These are phyloP conservation scores for Polychaeton citri DNA, from an alignment of 2,329 filamentous ascomycete genomes.

Conservation along the genomic window DNA sequence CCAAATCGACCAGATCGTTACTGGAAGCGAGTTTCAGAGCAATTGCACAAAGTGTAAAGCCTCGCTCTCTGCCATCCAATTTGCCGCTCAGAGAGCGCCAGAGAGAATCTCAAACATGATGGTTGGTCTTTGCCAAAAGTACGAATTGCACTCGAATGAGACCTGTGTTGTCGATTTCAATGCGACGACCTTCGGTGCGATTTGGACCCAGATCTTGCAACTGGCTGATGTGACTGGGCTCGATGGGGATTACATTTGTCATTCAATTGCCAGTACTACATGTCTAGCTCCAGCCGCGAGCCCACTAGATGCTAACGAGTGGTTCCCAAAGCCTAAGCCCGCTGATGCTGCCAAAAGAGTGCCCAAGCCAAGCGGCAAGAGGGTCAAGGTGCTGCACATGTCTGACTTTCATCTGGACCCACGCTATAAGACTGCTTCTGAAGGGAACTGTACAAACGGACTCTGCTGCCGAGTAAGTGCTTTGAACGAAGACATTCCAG, in stretches of 20 bases:
- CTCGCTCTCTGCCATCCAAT: constrained; percentile 37
- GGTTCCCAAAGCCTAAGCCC: constrained; percentile 45
- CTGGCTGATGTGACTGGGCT: constrained; percentile 39
- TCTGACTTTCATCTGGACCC: constrained; percentile 43
- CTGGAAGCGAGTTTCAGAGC: constrained; percentile 14
- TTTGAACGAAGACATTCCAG: constrained; percentile 22
- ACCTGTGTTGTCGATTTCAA: constrained; percentile 37
- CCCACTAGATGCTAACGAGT: constrained; percentile 29
- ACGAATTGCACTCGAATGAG: constrained; percentile 31
- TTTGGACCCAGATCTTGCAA: constrained; percentile 45
- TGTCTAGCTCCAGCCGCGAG: constrained; percentile 34
- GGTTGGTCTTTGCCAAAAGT: constrained; percentile 37
- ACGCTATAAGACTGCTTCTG: constrained; percentile 38
- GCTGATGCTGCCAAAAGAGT: constrained; percentile 21
- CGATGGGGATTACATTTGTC: constrained; percentile 46
- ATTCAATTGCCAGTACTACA: constrained; percentile 28
- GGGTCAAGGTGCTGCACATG: constrained; percentile 43
- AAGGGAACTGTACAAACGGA: constrained; percentile 39
- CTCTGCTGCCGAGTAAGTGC: constrained; percentile 39
- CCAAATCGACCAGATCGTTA: constrained; percentile 34
- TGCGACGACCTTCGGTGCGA: constrained; percentile 36
- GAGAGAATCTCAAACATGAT: constrained; percentile 36
- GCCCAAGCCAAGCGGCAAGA: constrained; percentile 38
- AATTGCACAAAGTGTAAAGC: constrained; percentile 43
- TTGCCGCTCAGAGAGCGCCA: constrained; percentile 37